phyloP scores from a whole-genome alignment of 495 filamentous ascomycete genomes.

The Venustampulla echinocandica region DNA sequence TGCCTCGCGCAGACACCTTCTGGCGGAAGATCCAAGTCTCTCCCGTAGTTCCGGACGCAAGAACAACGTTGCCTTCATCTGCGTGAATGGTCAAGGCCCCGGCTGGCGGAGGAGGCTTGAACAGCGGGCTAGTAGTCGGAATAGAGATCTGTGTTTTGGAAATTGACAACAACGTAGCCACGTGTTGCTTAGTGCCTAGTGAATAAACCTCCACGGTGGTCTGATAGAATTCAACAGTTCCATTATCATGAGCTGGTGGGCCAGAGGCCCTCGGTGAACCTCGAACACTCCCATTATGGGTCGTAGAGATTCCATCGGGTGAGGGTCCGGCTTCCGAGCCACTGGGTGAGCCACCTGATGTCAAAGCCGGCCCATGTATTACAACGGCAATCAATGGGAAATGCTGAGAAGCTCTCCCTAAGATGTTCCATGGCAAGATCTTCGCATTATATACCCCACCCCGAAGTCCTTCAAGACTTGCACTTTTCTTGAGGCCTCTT shows the following conservation, averaged over 20 bases:
- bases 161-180: slow-evolving; percentile 59
- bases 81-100: slow-evolving; percentile 65
- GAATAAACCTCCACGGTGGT: slow-evolving; percentile 84
- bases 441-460: slow-evolving; percentile 78
- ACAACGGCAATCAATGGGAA: slow-evolving; percentile 65
- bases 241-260: slow-evolving; percentile 6
- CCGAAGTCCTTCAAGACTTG: slow-evolving; percentile 62
- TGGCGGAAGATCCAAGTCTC: slow-evolving; percentile 72
- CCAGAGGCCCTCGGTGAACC: slow-evolving; percentile 13
- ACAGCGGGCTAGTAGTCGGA: slow-evolving; percentile 43
- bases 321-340: slow-evolving; percentile 12
- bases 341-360: slow-evolving; percentile 21
- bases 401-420: slow-evolving; percentile 20
- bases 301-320: slow-evolving; percentile 13
- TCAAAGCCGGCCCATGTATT: slow-evolving; percentile 59
- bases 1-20: slow-evolving; percentile 23
- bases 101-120: slow-evolving; percentile 51
- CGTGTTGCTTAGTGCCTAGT: slow-evolving; percentile 53
- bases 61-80: slow-evolving; percentile 54
- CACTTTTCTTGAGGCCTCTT: slow-evolving; percentile 53
- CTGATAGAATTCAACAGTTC: slow-evolving; percentile 45
- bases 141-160: slow-evolving; percentile 37
- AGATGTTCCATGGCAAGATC: slow-evolving; percentile 52
- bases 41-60: slow-evolving; percentile 73
- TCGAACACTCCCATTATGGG: slow-evolving; percentile 18